Conservation (phyloP, 306 rosid species). For the Ormosia semicastrata region DNA sequence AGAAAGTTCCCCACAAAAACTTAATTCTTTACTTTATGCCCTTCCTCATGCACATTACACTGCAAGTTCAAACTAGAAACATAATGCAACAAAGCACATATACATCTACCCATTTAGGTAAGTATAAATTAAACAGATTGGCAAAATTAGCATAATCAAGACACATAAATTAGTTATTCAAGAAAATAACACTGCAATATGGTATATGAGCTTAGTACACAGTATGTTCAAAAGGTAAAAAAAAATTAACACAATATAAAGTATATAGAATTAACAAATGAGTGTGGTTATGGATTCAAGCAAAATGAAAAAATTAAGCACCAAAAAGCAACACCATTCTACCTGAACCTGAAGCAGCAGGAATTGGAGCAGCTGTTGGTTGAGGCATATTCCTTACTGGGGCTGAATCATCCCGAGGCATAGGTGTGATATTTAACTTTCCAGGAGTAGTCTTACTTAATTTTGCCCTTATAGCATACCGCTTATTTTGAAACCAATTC, state of each 20-base stretch:
- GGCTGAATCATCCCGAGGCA: slow-evolving; percentile 66
- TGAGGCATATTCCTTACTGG: slow-evolving; percentile 65
- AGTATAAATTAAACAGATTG: background rate
- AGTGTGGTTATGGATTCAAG: background rate
- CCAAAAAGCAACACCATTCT: slow-evolving; percentile 20
- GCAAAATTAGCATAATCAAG: slow-evolving; percentile 16
- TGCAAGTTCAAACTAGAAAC: background rate
- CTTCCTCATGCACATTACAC: background rate
- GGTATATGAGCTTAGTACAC: background rate
- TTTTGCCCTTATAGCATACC: slow-evolving; percentile 89
- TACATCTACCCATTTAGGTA: background rate
- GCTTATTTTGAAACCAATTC: slow-evolving; percentile 99
- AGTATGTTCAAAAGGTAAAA: slow-evolving; percentile 6
- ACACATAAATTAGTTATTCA: background rate
- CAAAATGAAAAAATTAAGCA: slow-evolving; percentile 15
- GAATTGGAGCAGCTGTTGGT: slow-evolving; percentile 61
- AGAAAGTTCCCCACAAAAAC: background rate
- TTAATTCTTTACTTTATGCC: background rate
- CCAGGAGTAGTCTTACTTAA: slow-evolving; percentile 73
- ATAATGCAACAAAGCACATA: background rate
- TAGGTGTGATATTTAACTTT: slow-evolving; percentile 72
- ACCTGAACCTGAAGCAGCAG: slow-evolving; percentile 83
- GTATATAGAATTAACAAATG: background rate
- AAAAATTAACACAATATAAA: slow-evolving; percentile 9
- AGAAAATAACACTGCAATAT: background rate